Evolutionary conservation across 306 rosid species (phyloP).

Genomic region (Prunus dulcis): DNA sequence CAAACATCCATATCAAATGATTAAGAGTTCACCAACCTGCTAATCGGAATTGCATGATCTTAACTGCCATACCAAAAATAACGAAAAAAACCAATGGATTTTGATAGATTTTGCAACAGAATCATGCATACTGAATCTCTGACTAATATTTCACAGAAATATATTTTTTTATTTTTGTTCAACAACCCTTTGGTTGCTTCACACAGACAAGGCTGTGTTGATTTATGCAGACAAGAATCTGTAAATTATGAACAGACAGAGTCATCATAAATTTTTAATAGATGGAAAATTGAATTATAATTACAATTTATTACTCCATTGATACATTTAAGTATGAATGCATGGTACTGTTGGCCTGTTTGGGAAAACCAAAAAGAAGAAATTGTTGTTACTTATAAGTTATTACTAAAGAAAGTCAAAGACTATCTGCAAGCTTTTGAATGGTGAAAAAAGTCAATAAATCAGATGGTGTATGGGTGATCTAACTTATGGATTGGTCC

Average conservation of each 20-base stretch:
- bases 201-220: neutral
- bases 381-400: neutral
- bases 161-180: neutral
- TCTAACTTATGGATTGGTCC: constrained; percentile 46
- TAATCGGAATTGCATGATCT: constrained; percentile 40
- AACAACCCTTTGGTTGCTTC: neutral
- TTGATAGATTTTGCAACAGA: constrained; percentile 13
- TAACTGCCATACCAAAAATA: constrained; percentile 23
- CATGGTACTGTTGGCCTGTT: neutral
- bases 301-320: no score
- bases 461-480: constrained; percentile 37
- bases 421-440: neutral
- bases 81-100: neutral
- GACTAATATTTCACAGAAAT: neutral
- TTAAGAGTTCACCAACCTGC: constrained; percentile 39
- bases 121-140: constrained; percentile 21
- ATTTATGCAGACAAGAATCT: neutral
- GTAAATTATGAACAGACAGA: neutral
- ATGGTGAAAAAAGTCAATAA: constrained; percentile 34
- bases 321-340: neutral
- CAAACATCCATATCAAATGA: constrained; percentile 49
- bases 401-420: neutral
- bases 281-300: neutral
- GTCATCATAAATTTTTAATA: neutral
- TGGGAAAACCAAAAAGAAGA: neutral